A percentile compares a stretch with the other conserved stretches of the same genome.
Evolutionary conservation across 1,139 yeast species (phyloP).

Genomic region (Debaryomycetaceae sp.): DNA sequence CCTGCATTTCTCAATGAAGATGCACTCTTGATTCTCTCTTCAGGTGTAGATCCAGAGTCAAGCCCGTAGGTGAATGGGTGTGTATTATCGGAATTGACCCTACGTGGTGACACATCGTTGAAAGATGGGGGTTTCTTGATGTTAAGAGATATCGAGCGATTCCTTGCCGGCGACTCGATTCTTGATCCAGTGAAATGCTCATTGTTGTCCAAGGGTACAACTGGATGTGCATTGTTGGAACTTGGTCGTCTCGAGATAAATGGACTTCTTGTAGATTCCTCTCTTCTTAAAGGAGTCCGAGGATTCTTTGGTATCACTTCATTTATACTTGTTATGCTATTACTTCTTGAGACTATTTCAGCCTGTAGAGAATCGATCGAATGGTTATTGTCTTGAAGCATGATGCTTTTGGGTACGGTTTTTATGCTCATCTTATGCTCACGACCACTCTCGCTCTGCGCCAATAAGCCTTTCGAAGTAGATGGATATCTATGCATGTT

Average conservation of each 20-base stretch:
- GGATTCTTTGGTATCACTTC: neutral
- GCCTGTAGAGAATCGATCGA: slow-evolving; percentile 32
- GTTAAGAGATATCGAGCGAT: slow-evolving; percentile 2
- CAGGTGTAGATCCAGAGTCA: slow-evolving; percentile 25
- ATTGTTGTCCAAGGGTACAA: neutral
- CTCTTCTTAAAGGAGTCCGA: neutral
- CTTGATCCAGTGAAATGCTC: neutral
- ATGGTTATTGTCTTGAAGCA: slow-evolving; percentile 20
- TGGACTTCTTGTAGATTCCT: neutral
- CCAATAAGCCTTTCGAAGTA: neutral
- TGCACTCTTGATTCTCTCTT: slow-evolving; percentile 51
- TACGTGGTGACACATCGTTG: slow-evolving; percentile 4
- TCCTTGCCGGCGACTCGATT: slow-evolving; percentile 1
- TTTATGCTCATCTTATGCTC: slow-evolving; percentile 1
- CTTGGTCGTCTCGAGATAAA: neutral
- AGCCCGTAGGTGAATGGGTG: neutral
- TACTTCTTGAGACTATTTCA: slow-evolving; percentile 15
- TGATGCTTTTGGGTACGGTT: slow-evolving; percentile 18
- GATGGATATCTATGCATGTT: slow-evolving; percentile 4
- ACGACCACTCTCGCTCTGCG: slow-evolving; percentile 1
- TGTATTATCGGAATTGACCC: slow-evolving; percentile 5
- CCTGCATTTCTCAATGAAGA: slow-evolving; percentile 54
- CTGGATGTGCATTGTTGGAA: neutral
- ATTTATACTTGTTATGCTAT: neutral
- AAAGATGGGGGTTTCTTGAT: slow-evolving; percentile 4